Evolutionary conservation across 257 asterid genomes (phyloP).

Genomic region (Capsicum chinense): DNA sequence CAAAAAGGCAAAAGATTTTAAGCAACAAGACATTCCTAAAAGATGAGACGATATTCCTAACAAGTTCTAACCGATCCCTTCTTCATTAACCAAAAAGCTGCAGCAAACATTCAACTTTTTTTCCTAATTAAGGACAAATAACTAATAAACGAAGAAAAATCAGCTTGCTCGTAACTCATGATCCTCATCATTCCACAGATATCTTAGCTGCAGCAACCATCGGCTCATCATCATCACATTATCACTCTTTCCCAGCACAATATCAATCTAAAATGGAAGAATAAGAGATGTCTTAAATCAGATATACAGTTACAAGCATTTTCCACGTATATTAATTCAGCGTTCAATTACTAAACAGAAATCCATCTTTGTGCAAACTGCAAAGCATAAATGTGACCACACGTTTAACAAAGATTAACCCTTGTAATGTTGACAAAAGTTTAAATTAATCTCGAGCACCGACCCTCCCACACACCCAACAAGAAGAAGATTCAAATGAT

Average conservation of each 20-base stretch:
- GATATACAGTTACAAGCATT: neutral
- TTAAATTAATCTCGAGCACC: too few relatives aligned
- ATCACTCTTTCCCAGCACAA: constrained; percentile 56
- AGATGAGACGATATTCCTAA: neutral
- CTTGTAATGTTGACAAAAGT: too few relatives aligned
- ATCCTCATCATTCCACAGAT: constrained; percentile 46
- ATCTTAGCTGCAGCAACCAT: constrained; percentile 63
- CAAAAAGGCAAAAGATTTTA: neutral
- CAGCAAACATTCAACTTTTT: neutral
- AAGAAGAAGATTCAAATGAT: too few relatives aligned
- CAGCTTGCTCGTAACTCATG: constrained; percentile 40
- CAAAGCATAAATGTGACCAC: neutral
- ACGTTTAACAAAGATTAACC: neutral
- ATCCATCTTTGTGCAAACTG: neutral
- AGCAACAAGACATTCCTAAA: constrained; percentile 30
- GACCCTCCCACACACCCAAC: too few relatives aligned
- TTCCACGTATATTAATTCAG: neutral
- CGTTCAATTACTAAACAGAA: neutral
- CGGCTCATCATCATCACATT: constrained; percentile 50
- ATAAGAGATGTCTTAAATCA: neutral
- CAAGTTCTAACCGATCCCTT: neutral
- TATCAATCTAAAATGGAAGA: constrained; percentile 48
- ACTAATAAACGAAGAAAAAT: neutral
- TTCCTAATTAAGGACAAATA: neutral
- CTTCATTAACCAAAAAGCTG: neutral